Evolutionary conservation across 441 rosid species (phyloP).

Genomic region (Erodium moschatum): DNA sequence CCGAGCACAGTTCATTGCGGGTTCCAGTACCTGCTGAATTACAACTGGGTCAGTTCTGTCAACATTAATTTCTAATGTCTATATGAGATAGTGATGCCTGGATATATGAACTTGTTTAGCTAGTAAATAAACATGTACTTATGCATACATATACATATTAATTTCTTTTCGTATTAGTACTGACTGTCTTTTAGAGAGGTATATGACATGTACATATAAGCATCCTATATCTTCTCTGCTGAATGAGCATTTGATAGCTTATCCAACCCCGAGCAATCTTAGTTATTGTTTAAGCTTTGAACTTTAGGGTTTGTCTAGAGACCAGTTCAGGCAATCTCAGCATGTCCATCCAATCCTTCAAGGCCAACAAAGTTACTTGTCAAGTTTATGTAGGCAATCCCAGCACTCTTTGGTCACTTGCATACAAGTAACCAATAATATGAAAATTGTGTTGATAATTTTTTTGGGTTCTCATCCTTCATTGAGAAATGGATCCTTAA

Average conservation of each 20-base stretch:
- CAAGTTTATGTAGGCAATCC: too few relatives aligned
- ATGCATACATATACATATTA: not conserved
- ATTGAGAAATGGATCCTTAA: not conserved
- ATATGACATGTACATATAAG: not conserved
- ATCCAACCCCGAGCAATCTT: too few relatives aligned
- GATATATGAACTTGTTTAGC: slow-evolving; percentile 1
- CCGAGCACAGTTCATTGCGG: slow-evolving; percentile 61
- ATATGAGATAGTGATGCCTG: slow-evolving; percentile 6
- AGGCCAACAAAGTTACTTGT: not conserved
- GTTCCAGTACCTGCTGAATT: slow-evolving; percentile 72
- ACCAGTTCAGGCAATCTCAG: not conserved
- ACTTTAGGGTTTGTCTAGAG: not conserved
- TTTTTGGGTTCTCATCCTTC: not conserved
- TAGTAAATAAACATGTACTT: not conserved
- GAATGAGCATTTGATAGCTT: too few relatives aligned
- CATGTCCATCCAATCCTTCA: not conserved
- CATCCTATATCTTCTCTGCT: too few relatives aligned
- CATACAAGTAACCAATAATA: not conserved
- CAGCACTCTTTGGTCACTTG: not conserved
- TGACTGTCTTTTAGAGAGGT: not conserved
- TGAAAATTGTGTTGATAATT: too few relatives aligned
- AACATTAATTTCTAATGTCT: slow-evolving; percentile 5
- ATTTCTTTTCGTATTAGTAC: not conserved
- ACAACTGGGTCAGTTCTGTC: slow-evolving; percentile 64
- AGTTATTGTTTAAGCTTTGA: too few relatives aligned